Percentiles rank a stretch among this genome's conserved stretches.
phyloP scores from a whole-genome alignment of 192 early-diverging fungal species.

The Umbelopsis vinacea region DNA sequence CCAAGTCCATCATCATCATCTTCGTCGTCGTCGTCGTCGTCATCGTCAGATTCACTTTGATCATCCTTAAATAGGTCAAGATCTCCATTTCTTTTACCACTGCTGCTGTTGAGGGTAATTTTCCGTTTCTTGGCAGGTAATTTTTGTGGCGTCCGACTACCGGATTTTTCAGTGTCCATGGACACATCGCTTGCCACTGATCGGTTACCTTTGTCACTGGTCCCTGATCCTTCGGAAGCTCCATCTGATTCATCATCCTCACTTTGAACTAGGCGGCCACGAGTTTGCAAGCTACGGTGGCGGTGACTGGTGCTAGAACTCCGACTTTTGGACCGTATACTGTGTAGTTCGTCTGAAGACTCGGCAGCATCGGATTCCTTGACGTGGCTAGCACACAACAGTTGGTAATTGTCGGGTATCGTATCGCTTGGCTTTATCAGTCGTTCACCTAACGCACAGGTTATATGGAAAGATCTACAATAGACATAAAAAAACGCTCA shows the following conservation, averaged over 20 bases:
- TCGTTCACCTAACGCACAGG: conserved; percentile 34
- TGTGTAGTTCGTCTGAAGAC: conserved; percentile 13
- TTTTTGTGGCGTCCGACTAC: background rate
- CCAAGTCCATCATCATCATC: conserved; percentile 39
- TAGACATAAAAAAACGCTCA: background rate
- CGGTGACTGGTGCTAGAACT: background rate
- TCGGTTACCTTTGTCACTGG: conserved; percentile 12
- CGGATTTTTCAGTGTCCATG: conserved; percentile 8
- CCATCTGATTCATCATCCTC: conserved; percentile 20
- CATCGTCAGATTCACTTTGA: conserved; percentile 20
- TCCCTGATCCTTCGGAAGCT: conserved; percentile 23
- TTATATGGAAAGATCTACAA: conserved; percentile 36
- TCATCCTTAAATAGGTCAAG: conserved; percentile 25
- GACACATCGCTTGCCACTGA: conserved; percentile 2
- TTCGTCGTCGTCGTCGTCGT: conserved; percentile 25
- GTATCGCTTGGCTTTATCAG: conserved; percentile 22
- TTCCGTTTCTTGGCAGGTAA: conserved; percentile 21
- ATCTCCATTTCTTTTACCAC: background rate
- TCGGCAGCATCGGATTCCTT: background rate
- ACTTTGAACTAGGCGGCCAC: conserved; percentile 15
- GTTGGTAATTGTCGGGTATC: conserved; percentile 21
- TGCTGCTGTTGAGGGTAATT: background rate
- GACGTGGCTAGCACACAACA: conserved; percentile 23
- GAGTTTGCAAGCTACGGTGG: conserved; percentile 1
- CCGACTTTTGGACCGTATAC: conserved; percentile 1